phyloP scores from a whole-genome alignment of 768 basidiomycete species.

The Macrolepiota fuliginosa region DNA sequence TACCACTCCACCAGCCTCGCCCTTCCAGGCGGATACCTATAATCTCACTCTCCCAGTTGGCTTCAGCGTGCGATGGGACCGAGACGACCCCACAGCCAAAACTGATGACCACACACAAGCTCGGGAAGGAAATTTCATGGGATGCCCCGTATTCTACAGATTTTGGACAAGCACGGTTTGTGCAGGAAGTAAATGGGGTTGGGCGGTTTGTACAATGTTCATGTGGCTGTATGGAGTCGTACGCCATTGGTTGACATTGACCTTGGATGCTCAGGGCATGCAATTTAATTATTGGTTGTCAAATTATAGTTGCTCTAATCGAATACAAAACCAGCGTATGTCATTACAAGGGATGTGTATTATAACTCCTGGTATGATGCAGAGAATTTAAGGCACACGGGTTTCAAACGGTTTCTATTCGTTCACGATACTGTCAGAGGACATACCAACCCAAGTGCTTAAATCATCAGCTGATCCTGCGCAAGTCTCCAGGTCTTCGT shows the following conservation, averaged over 20 bases:
- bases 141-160: not conserved
- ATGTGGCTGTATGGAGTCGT: conserved; percentile 38
- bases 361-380: too few species aligned
- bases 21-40: conserved; percentile 45
- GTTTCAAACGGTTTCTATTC: too few species aligned
- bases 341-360: not conserved
- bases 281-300: not conserved
- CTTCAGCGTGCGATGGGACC: conserved; percentile 34
- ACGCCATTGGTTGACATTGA: conserved; percentile 15
- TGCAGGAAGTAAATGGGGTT: too few species aligned
- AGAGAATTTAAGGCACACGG: too few species aligned
- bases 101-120: conserved; percentile 5
- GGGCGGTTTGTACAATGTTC: conserved; percentile 24
- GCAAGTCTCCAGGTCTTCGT: too few species aligned
- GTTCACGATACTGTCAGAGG: not conserved
- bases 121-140: not conserved
- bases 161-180: not conserved
- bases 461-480: not conserved
- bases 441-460: not conserved
- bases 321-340: not conserved
- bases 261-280: not conserved
- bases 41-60: conserved; percentile 39
- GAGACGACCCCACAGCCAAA: conserved; percentile 6
- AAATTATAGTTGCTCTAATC: not conserved
- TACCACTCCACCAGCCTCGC: conserved; percentile 44